Evolutionary conservation across 345 rosid genomes (phyloP), one percentile per base, ranked within the genome.

Genomic region (Laguncularia racemosa): DNA sequence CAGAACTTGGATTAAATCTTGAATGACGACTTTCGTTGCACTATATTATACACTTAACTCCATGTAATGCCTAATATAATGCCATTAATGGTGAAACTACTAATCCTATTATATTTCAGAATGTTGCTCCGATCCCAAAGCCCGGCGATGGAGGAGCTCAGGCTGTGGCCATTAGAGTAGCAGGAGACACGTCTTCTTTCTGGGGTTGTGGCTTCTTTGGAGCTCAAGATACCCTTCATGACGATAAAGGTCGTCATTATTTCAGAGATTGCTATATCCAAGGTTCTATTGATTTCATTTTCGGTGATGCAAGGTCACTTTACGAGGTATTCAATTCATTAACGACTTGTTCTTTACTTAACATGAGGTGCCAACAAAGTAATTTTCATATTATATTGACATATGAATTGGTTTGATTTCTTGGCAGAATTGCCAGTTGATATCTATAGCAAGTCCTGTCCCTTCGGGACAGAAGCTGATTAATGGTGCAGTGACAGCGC

Each of bases 211-310:
- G 97, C 48, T 92, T 92, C 79, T 86, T 84, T 18, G 99, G 99
- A 68, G 96, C 97, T 56, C 99, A 92, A 74, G 97, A 92, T 64
- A 92, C 97, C 1, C 95, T 92, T 55, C 99, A 86, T 62, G 97
- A 89, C 20, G 99, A 92, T 20, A 65, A 46, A 23, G 97, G 96
- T 48, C 91, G 98, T 18, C 98, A 91, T 68, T 88, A 82, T 71
- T 91, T 88, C 61, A 88, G 71, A 71, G 91, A 92, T 52, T 92
- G 99, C 55, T 85, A 84, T 47, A 86, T 92, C 50, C 98, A 92
- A 73, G 97, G 99, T 19, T 89, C 99, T 33, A 93, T 93, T 53
- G 97, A 93, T 67, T 89, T 92, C 78, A 82, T 92, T 48, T 89
- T 89, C 15, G 97, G 99, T 57, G 70, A 89, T 44, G 97, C 82